Evolutionary conservation across 164 flowering plant species (phyloP).

Genomic region (Macadamia tetraphylla): DNA sequence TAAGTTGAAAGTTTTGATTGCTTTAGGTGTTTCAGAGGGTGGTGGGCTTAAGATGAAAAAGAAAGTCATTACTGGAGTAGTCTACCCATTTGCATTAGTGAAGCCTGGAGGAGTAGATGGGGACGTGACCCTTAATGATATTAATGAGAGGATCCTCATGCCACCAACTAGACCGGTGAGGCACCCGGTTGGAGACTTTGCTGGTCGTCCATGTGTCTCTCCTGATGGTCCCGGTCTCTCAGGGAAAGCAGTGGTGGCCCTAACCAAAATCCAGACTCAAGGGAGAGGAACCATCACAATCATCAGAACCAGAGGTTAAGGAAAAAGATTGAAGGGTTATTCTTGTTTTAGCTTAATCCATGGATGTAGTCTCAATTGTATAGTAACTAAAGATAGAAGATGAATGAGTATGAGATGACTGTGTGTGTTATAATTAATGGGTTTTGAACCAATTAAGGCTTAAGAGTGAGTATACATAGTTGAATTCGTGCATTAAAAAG

Average conservation of each 20-base stretch:
- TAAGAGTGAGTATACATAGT: no score
- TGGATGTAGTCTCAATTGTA: no score
- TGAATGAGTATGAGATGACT: no score
- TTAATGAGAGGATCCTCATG: constrained; percentile 66
- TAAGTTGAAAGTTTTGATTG: not conserved
- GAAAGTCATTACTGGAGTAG: constrained; percentile 30
- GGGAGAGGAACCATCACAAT: constrained; percentile 86
- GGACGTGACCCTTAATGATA: constrained; percentile 69
- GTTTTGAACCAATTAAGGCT: no score
- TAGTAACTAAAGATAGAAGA: no score
- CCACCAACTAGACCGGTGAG: constrained; percentile 66
- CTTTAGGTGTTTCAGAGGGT: not conserved
- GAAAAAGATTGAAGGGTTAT: not conserved
- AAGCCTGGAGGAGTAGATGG: constrained; percentile 79
- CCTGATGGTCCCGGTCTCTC: constrained; percentile 65
- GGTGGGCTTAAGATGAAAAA: constrained; percentile 10
- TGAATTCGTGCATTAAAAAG: no score
- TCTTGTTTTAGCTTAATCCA: not conserved
- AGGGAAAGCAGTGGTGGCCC: constrained; percentile 79
- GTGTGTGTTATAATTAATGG: no score
- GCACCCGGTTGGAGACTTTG: constrained; percentile 89
- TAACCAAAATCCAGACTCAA: constrained; percentile 69
- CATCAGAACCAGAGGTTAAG: constrained; percentile 62
- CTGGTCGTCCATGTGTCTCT: constrained; percentile 57
- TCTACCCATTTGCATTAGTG: constrained; percentile 72